Base-by-base conservation (phyloP, 441 rosid species). In the Eruca vesicaria region DNA sequence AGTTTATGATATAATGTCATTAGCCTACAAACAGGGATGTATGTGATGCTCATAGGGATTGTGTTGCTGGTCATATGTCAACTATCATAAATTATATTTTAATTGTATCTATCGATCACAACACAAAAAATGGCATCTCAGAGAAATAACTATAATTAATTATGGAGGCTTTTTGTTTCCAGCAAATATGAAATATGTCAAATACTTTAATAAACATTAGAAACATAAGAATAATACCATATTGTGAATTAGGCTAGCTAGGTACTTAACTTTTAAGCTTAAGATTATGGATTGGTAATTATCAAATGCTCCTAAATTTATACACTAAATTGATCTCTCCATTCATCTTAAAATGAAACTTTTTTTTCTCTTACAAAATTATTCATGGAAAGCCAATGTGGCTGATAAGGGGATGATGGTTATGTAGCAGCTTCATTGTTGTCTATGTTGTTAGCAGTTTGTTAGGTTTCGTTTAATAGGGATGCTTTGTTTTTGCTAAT, bases 401-500 rank as follows among this genome's bases (percentile, higher is more conserved):
- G 31, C 8, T 52, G 15, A 32, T 57, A 57, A 53, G 65, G 19
- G 58, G 23, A 52, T 19, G 57, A 53, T 53, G 58, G n/a, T 53
- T 53, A 19, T 52, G 57, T 52, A 53, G 3, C 58, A 53, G 58
- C 28, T 19, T 53, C 28, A 53, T 9, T 53, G 28, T 53, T 53
- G 14, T 53, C 26, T 18, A 9, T 9, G 58, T 53, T 20, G 11
- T 53, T n/a, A n/a, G n/a, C n/a, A n/a, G n/a, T n/a, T n/a, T n/a
- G n/a, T n/a, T 53, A 19, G 28, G 58, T 19, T 52, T 52, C 57
- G 57, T 52, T 20, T 53, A 53, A 19, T 53, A 53, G n/a, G 4
- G 57, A 11, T 69, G 74, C 9, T 69, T 55, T 56, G 16, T 55
- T 56, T 56, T 56, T 23, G 33, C 16, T 57, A 43, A 20, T 61